Evolutionary conservation across 192 early-diverging fungal genomes (phyloP).

Genomic region (Linnemannia schmuckeri): DNA sequence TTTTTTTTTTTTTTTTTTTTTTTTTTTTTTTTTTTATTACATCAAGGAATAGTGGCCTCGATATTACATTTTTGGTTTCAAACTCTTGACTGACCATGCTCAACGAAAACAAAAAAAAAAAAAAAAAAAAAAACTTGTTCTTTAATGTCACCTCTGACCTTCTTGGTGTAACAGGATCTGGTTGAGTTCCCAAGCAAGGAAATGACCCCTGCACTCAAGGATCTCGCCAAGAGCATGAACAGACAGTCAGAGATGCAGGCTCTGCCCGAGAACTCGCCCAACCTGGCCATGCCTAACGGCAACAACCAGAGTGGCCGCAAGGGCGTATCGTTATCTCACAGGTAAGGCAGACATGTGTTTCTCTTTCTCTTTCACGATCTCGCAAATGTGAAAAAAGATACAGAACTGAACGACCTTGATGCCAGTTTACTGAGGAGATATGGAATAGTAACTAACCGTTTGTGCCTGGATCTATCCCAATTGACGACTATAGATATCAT

Average conservation of each 20-base stretch:
- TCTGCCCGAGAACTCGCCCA: constrained; percentile 62
- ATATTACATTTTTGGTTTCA: not conserved
- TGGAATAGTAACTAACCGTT: not conserved
- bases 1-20: not conserved
- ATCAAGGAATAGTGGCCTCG: not conserved
- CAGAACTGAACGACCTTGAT: too few species aligned
- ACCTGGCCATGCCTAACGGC: constrained; percentile 56
- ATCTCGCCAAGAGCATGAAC: constrained; percentile 44
- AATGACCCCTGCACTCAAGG: constrained; percentile 49
- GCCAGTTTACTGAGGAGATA: not conserved
- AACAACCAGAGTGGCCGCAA: constrained; percentile 13
- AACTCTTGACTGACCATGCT: not conserved
- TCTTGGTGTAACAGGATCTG: constrained; percentile 59
- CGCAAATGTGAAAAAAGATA: not conserved
- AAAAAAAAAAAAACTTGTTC: not conserved
- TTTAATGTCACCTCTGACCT: constrained; percentile 1
- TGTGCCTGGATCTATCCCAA: not conserved
- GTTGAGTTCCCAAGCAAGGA: constrained; percentile 68
- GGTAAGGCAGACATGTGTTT: constrained; percentile 43
- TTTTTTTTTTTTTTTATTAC: not conserved
- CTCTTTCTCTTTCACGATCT: not conserved
- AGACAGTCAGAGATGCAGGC: constrained; percentile 41
- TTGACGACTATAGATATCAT: constrained; percentile 65
- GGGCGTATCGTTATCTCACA: constrained; percentile 62
- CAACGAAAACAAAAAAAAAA: not conserved